These are phyloP conservation scores for Aspergillus saccharolyticus DNA, from an alignment of 495 filamentous ascomycete genomes.

Conservation along the genomic window DNA sequence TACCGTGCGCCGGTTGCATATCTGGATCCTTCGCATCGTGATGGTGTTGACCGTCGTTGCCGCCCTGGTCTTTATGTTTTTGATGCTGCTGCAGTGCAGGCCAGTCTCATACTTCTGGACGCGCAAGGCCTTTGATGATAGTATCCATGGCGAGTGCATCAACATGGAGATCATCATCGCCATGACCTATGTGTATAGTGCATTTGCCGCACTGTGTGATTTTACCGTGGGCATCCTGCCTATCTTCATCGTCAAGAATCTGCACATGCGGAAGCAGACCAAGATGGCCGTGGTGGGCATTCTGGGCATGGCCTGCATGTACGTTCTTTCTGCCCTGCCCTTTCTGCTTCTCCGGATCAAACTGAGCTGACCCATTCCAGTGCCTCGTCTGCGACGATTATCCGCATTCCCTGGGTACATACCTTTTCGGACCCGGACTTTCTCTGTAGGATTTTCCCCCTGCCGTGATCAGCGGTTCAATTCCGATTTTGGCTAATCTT, in stretches of 20 bases:
- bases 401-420: slow-evolving; percentile 37
- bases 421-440: slow-evolving; percentile 36
- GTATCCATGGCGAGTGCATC: slow-evolving; percentile 34
- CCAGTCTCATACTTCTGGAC: slow-evolving; percentile 42
- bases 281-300: slow-evolving; percentile 39
- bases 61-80: slow-evolving; percentile 36
- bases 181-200: slow-evolving; percentile 42
- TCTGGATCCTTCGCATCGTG: slow-evolving; percentile 34
- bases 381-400: slow-evolving; percentile 37
- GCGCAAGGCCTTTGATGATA: slow-evolving; percentile 21
- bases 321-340: too few species aligned
- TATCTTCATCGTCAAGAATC: slow-evolving; percentile 32
- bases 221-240: slow-evolving; percentile 39
- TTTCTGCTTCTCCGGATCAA: too few species aligned
- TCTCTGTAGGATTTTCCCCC: slow-evolving; percentile 27
- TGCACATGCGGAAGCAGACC: slow-evolving; percentile 34
- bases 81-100: slow-evolving; percentile 41
- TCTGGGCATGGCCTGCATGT: slow-evolving; percentile 43
- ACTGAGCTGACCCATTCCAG: slow-evolving; percentile 9
- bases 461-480: too few species aligned
- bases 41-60: slow-evolving; percentile 32
- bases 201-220: slow-evolving; percentile 36
- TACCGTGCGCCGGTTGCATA: slow-evolving; percentile 31
- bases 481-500: not conserved
- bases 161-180: slow-evolving; percentile 30